These are phyloP conservation scores for Lizonia empirigonia DNA, from an alignment of 2,329 filamentous ascomycete species.

Conservation along the genomic window DNA sequence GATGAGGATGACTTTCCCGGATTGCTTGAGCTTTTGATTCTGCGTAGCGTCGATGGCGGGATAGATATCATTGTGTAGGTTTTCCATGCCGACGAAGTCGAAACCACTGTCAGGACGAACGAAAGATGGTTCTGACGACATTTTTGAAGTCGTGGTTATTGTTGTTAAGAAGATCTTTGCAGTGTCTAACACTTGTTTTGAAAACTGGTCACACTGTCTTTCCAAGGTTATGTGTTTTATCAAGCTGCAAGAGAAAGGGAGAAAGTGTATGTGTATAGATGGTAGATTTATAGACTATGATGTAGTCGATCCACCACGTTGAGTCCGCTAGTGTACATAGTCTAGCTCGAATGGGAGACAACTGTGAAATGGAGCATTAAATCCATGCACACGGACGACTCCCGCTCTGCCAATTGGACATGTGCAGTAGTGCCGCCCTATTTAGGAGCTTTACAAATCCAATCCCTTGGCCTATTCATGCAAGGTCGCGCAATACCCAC, in stretches of 20 bases:
- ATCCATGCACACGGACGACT: too few relatives aligned
- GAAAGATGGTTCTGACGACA: background rate
- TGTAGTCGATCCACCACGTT: background rate
- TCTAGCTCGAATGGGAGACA: background rate
- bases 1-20: constrained; percentile 56
- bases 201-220: too few relatives aligned
- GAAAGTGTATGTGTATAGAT: too few relatives aligned
- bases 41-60: constrained; percentile 55
- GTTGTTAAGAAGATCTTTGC: too few relatives aligned
- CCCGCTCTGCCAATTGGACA: too few relatives aligned
- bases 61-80: constrained; percentile 59
- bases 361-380: too few relatives aligned
- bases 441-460: too few relatives aligned
- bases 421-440: too few relatives aligned
- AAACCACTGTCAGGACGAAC: constrained; percentile 17
- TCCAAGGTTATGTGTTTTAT: too few relatives aligned
- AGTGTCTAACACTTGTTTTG: too few relatives aligned
- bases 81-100: constrained; percentile 23
- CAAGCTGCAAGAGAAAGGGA: too few relatives aligned
- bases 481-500: background rate
- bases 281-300: background rate
- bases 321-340: background rate
- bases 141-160: background rate
- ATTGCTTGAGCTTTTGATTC: constrained; percentile 41
- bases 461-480: background rate